phyloP scores from a whole-genome alignment of 2,329 filamentous ascomycete genomes.

The Alternaria sp. region DNA sequence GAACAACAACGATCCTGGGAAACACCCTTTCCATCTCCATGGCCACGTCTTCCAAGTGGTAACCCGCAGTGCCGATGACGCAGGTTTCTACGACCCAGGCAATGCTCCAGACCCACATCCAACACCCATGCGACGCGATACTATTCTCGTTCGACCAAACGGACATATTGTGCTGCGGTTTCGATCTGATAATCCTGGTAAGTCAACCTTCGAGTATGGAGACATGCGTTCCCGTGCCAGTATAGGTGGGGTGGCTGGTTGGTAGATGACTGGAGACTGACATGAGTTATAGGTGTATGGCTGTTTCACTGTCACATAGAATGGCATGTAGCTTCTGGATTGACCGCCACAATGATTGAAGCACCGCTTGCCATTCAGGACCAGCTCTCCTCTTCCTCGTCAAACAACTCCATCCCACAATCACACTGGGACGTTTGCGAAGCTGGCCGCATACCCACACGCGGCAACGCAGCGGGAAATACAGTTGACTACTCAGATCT shows the following conservation, averaged over 20 bases:
- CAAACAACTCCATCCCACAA: slow-evolving; percentile 61
- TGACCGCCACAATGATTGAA: slow-evolving; percentile 63
- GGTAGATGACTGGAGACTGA: background rate
- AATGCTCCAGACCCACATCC: slow-evolving; percentile 31
- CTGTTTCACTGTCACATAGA: slow-evolving; percentile 50
- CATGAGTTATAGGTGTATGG: slow-evolving; percentile 29
- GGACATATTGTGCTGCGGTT: slow-evolving; percentile 66
- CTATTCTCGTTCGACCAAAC: slow-evolving; percentile 62
- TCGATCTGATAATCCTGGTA: slow-evolving; percentile 59
- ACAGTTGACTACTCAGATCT: slow-evolving; percentile 68
- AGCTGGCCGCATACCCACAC: slow-evolving; percentile 59
- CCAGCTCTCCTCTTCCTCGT: slow-evolving; percentile 25
- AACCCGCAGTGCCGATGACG: slow-evolving; percentile 44
- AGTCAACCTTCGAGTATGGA: background rate
- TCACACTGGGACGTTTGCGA: slow-evolving; percentile 69
- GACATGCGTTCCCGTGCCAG: background rate
- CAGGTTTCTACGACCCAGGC: slow-evolving; percentile 58
- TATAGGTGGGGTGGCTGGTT: background rate
- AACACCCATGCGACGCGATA: slow-evolving; percentile 62
- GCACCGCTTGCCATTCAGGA: slow-evolving; percentile 67
- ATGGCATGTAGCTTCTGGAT: slow-evolving; percentile 56
- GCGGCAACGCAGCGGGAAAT: slow-evolving; percentile 81
- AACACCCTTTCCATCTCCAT: slow-evolving; percentile 77
- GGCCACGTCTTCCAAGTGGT: slow-evolving; percentile 53
- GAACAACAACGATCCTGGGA: slow-evolving; percentile 78